Evolutionary conservation across 2,329 filamentous ascomycete genomes (phyloP).

Genomic region (Monilinia fructicola): DNA sequence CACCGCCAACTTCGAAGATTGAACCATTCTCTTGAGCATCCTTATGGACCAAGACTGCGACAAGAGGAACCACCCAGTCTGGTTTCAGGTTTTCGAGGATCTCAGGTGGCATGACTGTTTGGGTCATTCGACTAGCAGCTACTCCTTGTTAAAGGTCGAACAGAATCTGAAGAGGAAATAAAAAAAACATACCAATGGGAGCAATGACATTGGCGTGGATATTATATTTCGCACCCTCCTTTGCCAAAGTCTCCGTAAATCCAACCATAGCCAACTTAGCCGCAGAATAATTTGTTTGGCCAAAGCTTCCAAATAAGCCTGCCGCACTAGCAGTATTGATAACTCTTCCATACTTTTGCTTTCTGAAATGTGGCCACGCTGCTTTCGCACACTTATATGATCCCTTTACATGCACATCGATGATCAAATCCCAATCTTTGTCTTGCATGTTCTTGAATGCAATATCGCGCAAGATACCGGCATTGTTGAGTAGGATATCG

Average conservation of each 20-base stretch:
- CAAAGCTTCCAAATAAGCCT: conserved; percentile 92
- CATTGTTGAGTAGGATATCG: conserved; percentile 96
- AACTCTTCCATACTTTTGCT: conserved; percentile 95
- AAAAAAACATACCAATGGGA: conserved; percentile 57
- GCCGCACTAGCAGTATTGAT: conserved; percentile 98
- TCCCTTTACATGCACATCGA: conserved; percentile 87
- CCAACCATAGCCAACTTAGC: conserved; percentile 94
- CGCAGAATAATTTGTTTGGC: conserved; percentile 94
- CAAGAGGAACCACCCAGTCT: conserved; percentile 92
- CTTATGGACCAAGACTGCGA: conserved; percentile 83
- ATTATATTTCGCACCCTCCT: conserved; percentile 98
- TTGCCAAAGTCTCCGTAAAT: conserved; percentile 96
- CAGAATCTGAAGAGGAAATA: not conserved
- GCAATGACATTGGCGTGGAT: conserved; percentile 94
- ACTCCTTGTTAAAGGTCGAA: conserved; percentile 29
- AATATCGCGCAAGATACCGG: conserved; percentile 85
- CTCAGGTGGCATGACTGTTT: conserved; percentile 94
- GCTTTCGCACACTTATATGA: conserved; percentile 94
- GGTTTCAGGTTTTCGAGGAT: conserved; percentile 74
- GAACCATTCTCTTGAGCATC: conserved; percentile 79
- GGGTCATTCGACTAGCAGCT: conserved; percentile 93
- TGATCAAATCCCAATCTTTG: conserved; percentile 92
- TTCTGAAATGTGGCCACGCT: conserved; percentile 96
- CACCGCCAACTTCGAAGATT: conserved; percentile 93
- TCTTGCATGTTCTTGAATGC: conserved; percentile 99